phyloP scores from a whole-genome alignment of 306 rosid genomes.

The Chamaecrista fasciculata region DNA sequence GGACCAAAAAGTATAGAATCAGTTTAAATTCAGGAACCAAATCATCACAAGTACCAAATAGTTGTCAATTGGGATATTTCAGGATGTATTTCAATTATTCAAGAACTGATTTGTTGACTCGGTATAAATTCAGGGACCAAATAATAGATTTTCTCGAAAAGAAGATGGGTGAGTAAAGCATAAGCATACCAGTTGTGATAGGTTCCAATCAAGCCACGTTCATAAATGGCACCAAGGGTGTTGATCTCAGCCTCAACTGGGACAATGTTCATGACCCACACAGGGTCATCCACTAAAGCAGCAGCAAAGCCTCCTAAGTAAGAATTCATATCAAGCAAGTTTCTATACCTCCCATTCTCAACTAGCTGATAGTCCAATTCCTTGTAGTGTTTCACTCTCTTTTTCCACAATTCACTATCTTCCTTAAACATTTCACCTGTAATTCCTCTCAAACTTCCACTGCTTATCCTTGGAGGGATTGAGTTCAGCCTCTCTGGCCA shows the following conservation, averaged over 20 bases:
- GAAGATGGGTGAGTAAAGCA: too few species aligned
- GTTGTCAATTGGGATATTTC: too few species aligned
- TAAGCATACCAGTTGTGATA: conserved; percentile 79
- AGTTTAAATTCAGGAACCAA: too few species aligned
- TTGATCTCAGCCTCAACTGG: conserved; percentile 76
- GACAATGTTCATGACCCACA: conserved; percentile 90
- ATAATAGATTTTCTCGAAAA: too few species aligned
- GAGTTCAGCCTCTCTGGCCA: conserved; percentile 83
- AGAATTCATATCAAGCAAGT: conserved; percentile 87
- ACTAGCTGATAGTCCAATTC: conserved; percentile 59
- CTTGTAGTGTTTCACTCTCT: conserved; percentile 71
- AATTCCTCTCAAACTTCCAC: conserved; percentile 62
- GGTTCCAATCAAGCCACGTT: conserved; percentile 90
- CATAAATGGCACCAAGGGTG: conserved; percentile 83
- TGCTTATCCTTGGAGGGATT: conserved; percentile 79
- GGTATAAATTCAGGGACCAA: too few species aligned
- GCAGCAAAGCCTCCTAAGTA: conserved; percentile 92
- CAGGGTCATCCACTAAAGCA: conserved; percentile 66
- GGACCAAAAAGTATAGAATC: too few species aligned
- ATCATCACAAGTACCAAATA: too few species aligned
- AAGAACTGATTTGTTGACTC: too few species aligned
- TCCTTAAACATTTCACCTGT: conserved; percentile 55
- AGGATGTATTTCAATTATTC: too few species aligned
- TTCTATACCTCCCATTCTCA: conserved; percentile 71
- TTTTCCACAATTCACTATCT: conserved; percentile 62